These are phyloP conservation scores for Martensiomyces pterosporus DNA, from an alignment of 192 early-diverging fungal genomes.

Conservation along the genomic window DNA sequence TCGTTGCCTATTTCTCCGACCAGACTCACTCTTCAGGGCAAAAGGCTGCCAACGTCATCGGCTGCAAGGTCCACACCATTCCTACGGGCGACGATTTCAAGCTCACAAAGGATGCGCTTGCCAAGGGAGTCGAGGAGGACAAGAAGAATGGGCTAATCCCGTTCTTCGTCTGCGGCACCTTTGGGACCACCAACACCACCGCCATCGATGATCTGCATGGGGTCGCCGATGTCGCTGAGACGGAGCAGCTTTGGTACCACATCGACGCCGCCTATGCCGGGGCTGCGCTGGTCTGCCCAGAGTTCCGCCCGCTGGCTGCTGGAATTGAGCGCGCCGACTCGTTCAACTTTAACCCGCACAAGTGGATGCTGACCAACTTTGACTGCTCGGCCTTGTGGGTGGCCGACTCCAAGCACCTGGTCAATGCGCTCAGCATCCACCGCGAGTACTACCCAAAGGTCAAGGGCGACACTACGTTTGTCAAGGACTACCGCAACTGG, in stretches of 20 bases:
- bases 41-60: constrained; percentile 54
- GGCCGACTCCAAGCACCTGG: constrained; percentile 42
- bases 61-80: constrained; percentile 34
- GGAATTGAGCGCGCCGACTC: constrained; percentile 59
- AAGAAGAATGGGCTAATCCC: constrained; percentile 54
- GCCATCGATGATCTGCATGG: constrained; percentile 56
- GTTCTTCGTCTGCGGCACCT: constrained; percentile 59
- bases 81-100: constrained; percentile 35
- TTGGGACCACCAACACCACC: constrained; percentile 59
- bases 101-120: constrained; percentile 47
- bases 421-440: constrained; percentile 51
- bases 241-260: constrained; percentile 55
- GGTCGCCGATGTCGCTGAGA: constrained; percentile 46
- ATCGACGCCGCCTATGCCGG: constrained; percentile 68
- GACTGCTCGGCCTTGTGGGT: constrained; percentile 64
- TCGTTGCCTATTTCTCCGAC: constrained; percentile 60
- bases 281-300: constrained; percentile 53
- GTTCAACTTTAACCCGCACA: constrained; percentile 61
- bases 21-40: constrained; percentile 58
- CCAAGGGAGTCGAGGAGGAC: constrained; percentile 49
- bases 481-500: constrained; percentile 57
- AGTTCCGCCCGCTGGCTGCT: constrained; percentile 46
- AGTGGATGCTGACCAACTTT: constrained; percentile 63
- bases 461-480: constrained; percentile 29
- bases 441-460: constrained; percentile 51